Conservation (phyloP, 73 alveolate genomes). For the Paramecium sonneborni region DNA sequence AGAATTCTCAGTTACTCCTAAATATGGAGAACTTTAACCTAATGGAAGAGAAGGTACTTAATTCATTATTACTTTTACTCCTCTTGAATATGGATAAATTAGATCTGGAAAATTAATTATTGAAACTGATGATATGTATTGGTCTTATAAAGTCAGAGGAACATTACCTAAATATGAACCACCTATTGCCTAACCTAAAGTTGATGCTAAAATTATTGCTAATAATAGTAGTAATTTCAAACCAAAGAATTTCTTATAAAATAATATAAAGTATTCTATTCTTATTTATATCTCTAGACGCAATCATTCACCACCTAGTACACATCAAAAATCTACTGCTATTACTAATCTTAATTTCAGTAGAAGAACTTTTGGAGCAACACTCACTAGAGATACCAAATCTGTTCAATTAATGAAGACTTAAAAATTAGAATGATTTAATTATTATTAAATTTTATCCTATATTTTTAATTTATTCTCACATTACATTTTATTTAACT, state of each 20-base stretch:
- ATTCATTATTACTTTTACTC: constrained; percentile 94
- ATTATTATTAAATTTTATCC: too few relatives aligned
- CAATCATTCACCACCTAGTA: constrained; percentile 29
- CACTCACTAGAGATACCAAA: constrained; percentile 5
- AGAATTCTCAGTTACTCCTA: constrained; percentile 95
- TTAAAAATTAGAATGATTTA: neutral
- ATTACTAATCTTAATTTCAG: constrained; percentile 24
- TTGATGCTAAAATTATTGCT: neutral
- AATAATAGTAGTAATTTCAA: neutral
- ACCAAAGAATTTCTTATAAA: constrained; percentile 28
- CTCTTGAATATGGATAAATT: constrained; percentile 97
- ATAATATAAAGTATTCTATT: neutral
- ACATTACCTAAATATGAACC: constrained; percentile 98
- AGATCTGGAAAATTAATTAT: constrained; percentile 92
- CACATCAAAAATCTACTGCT: constrained; percentile 4
- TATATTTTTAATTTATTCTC: too few relatives aligned
- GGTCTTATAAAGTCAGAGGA: constrained; percentile 97
- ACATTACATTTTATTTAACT: too few relatives aligned
- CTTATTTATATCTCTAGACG: neutral
- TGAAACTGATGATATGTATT: constrained; percentile 97
- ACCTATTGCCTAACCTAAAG: constrained; percentile 69
- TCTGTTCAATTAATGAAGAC: constrained; percentile 24
- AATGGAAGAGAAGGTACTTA: constrained; percentile 97
- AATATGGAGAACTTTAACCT: constrained; percentile 92
- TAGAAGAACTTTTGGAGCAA: constrained; percentile 32